Conservation (phyloP, 345 rosid genomes). For the Gossypium bickii region DNA sequence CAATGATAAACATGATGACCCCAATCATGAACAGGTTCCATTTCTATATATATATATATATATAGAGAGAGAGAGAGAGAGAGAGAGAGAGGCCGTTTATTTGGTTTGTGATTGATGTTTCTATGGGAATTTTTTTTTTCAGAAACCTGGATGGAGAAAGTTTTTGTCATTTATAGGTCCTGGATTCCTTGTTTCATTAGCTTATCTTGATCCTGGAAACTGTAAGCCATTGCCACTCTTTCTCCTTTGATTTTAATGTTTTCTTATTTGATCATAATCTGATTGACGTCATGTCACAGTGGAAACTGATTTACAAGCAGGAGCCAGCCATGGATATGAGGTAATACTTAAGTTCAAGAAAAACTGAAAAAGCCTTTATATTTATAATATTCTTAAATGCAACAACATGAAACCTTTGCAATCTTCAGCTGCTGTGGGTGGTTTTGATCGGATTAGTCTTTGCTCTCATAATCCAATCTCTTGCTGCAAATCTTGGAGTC, state of each 20-base stretch:
- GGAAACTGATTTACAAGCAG: conserved; percentile 76
- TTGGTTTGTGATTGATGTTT: not conserved
- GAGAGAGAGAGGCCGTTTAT: too few relatives aligned
- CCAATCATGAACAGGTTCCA: not conserved
- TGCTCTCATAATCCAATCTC: conserved; percentile 67
- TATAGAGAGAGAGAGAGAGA: too few relatives aligned
- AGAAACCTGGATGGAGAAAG: conserved; percentile 59
- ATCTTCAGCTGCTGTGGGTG: conserved; percentile 57
- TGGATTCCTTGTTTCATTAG: conserved; percentile 57
- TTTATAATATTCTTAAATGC: too few relatives aligned
- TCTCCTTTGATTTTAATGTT: not conserved
- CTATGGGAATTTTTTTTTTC: not conserved
- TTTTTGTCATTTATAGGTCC: conserved; percentile 53
- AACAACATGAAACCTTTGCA: not conserved
- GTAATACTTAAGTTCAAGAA: conserved; percentile 19
- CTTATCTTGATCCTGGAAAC: conserved; percentile 68
- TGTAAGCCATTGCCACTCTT: conserved; percentile 19
- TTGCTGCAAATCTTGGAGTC: conserved; percentile 69
- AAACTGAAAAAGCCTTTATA: too few relatives aligned
- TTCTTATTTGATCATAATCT: not conserved
- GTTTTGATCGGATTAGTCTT: conserved; percentile 51
- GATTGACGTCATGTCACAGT: conserved; percentile 27
- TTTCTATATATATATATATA: not conserved
- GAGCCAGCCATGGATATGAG: conserved; percentile 53
- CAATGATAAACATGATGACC: not conserved